phyloP scores from a whole-genome alignment of 2,329 filamentous ascomycete species.

The Leptographium lundbergii region DNA sequence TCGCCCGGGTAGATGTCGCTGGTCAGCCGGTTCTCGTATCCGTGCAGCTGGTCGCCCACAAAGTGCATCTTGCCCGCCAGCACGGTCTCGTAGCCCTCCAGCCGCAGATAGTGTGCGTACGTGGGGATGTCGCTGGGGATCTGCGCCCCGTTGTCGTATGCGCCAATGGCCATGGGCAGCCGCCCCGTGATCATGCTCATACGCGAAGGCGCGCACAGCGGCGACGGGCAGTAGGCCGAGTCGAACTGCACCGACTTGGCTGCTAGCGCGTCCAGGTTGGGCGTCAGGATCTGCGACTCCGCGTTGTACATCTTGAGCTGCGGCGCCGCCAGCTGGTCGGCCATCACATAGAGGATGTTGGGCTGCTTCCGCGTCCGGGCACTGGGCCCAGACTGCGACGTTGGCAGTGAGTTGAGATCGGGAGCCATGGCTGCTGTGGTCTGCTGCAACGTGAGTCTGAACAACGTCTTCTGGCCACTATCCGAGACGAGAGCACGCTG shows the following conservation, averaged over 20 bases:
- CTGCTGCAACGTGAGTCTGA: neutral
- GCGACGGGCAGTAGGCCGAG: constrained; percentile 87
- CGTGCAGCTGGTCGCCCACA: constrained; percentile 85
- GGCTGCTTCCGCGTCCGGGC: constrained; percentile 31
- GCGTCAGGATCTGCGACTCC: constrained; percentile 80
- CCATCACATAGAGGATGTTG: constrained; percentile 91
- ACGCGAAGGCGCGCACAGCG: constrained; percentile 80
- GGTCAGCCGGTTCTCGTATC: constrained; percentile 86
- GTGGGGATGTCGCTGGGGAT: constrained; percentile 77
- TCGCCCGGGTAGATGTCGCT: constrained; percentile 92
- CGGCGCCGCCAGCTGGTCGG: constrained; percentile 84
- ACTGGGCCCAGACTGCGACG: constrained; percentile 24
- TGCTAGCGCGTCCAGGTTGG: constrained; percentile 74
- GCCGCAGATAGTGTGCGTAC: constrained; percentile 82
- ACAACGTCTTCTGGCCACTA: neutral
- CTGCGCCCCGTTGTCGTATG: constrained; percentile 83
- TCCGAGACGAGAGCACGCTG: constrained; percentile 4
- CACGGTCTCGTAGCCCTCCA: constrained; percentile 77
- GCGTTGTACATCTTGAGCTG: constrained; percentile 86
- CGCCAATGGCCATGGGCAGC: constrained; percentile 80
- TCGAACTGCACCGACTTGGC: constrained; percentile 79
- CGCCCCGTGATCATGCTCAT: constrained; percentile 93
- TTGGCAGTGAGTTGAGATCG: constrained; percentile 59
- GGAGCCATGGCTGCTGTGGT: constrained; percentile 43
- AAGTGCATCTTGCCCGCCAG: constrained; percentile 97